Conservation (phyloP, 805 yeast species). For the Candida nonsorbophila region DNA sequence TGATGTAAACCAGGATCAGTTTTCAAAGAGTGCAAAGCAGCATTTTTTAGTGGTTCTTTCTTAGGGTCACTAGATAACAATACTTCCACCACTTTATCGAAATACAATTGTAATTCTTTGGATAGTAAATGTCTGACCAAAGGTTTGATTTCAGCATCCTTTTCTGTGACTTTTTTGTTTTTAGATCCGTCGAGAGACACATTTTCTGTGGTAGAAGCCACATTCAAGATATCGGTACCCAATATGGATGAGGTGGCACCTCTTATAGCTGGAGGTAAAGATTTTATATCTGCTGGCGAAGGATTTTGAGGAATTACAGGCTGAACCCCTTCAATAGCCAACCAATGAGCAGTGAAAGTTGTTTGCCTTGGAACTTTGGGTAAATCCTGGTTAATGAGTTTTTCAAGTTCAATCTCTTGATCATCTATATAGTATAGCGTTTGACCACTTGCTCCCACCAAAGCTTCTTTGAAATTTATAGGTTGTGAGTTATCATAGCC, state of each 20-base stretch:
- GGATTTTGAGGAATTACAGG: slow-evolving; percentile 98
- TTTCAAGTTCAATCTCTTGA: slow-evolving; percentile 89
- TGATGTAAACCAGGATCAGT: slow-evolving; percentile 97
- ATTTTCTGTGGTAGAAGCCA: slow-evolving; percentile 11
- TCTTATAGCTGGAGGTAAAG: slow-evolving; percentile 69
- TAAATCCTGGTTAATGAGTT: slow-evolving; percentile 84
- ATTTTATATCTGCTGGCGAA: slow-evolving; percentile 67
- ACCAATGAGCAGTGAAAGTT: slow-evolving; percentile 93
- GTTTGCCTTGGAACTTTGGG: slow-evolving; percentile 94
- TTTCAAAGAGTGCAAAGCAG: slow-evolving; percentile 79
- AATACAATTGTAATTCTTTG: slow-evolving; percentile 88
- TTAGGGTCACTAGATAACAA: slow-evolving; percentile 53
- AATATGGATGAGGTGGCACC: slow-evolving; percentile 64
- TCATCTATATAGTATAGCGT: slow-evolving; percentile 90
- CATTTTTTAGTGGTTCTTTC: slow-evolving; percentile 57
- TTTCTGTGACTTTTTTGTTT: slow-evolving; percentile 15
- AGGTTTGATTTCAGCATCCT: slow-evolving; percentile 70
- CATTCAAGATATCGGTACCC: slow-evolving; percentile 33
- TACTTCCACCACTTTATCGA: slow-evolving; percentile 83
- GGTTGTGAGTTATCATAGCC: slow-evolving; percentile 76
- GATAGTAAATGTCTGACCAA: slow-evolving; percentile 92
- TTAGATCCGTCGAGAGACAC: slow-evolving; percentile 8
- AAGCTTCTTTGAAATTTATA: slow-evolving; percentile 76
- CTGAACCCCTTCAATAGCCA: slow-evolving; percentile 97
- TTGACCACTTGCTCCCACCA: slow-evolving; percentile 83